Percentiles rank a stretch among this genome's conserved stretches.
phyloP scores from a whole-genome alignment of 2,329 filamentous ascomycete genomes.

The Penicillium thymicola region DNA sequence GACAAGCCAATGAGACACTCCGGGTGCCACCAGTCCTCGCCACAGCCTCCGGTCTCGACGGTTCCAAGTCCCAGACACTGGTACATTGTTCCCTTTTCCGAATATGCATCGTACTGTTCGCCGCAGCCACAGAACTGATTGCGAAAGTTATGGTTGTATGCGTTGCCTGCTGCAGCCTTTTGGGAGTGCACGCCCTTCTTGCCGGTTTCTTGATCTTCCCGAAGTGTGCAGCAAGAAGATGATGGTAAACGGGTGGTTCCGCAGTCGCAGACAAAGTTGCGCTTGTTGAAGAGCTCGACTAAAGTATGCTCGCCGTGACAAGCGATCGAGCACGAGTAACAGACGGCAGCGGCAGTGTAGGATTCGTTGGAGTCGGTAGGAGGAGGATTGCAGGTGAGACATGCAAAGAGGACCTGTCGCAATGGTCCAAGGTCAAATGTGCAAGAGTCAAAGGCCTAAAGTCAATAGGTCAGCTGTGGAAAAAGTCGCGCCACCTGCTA shows the following conservation, averaged over 20 bases:
- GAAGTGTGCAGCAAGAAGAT: conserved; percentile 70
- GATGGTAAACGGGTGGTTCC: conserved; percentile 76
- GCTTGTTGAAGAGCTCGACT: conserved; percentile 93
- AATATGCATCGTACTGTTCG: conserved; percentile 80
- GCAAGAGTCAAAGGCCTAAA: conserved; percentile 85
- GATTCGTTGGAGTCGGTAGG: conserved; percentile 60
- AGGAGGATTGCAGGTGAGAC: conserved; percentile 86
- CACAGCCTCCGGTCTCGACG: conserved; percentile 78
- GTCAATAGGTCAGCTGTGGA: conserved; percentile 10
- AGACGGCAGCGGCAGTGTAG: conserved; percentile 76
- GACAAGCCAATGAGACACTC: conserved; percentile 83
- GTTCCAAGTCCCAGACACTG: conserved; percentile 86
- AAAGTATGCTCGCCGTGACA: conserved; percentile 94
- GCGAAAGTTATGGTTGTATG: conserved; percentile 92
- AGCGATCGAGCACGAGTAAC: conserved; percentile 94
- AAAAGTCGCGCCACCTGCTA: not conserved
- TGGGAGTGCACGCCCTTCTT: conserved; percentile 78
- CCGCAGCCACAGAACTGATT: conserved; percentile 90
- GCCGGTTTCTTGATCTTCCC: conserved; percentile 69
- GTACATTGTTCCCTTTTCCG: conserved; percentile 97
- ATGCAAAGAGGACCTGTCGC: conserved; percentile 86
- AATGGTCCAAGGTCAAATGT: conserved; percentile 85
- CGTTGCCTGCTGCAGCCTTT: conserved; percentile 65
- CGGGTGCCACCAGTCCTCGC: conserved; percentile 97
- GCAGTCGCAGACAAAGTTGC: conserved; percentile 95